Conservation (phyloP, 2,329 filamentous ascomycete species). For the Trichoderma atrobrunneum region DNA sequence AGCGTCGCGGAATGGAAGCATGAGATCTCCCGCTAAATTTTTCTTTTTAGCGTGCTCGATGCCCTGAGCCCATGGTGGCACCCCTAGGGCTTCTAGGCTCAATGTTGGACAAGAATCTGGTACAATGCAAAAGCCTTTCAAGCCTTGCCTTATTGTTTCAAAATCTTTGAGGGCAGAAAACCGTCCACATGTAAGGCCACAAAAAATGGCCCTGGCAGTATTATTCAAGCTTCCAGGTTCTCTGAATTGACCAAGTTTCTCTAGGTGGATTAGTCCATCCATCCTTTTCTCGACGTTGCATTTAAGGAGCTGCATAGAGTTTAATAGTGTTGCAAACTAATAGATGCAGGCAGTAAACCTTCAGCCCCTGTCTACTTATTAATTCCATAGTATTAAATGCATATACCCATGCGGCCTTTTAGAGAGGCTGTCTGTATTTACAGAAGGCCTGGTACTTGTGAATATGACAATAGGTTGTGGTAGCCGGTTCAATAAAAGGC, state of each 20-base stretch:
- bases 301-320: background rate
- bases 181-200: background rate
- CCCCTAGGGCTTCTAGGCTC: background rate
- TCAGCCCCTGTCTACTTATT: background rate
- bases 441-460: background rate
- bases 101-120: background rate
- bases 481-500: background rate
- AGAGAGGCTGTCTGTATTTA: background rate
- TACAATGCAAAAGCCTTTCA: background rate
- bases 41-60: constrained; percentile 5
- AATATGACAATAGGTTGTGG: background rate
- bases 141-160: background rate
- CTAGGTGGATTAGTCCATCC: background rate
- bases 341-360: background rate
- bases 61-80: constrained; percentile 1
- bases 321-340: background rate
- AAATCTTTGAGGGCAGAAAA: background rate
- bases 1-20: background rate
- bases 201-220: background rate
- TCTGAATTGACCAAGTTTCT: background rate
- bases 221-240: background rate
- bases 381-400: too few relatives aligned
- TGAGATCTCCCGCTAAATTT: background rate
- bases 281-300: background rate
- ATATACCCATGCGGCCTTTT: background rate